Conservation (phyloP, 345 rosid genomes). For the Dipteronia sinensis region DNA sequence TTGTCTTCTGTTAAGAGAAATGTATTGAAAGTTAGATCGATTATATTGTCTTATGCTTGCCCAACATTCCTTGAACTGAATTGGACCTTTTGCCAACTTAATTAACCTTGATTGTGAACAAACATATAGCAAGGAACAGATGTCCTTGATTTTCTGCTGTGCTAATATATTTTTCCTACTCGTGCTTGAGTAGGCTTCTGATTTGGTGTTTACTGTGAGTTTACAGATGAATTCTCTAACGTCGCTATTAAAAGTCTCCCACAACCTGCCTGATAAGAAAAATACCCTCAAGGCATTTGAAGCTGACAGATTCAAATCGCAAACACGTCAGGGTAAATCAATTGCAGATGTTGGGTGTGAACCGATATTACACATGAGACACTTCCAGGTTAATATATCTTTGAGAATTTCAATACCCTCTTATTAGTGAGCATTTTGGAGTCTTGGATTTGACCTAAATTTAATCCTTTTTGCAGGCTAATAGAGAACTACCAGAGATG, state of each 20-base stretch:
- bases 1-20: not conserved
- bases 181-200: constrained; percentile 19
- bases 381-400: constrained; percentile 70
- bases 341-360: constrained; percentile 96
- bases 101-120: not conserved
- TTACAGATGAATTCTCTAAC: constrained; percentile 90
- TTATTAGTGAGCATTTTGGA: not conserved
- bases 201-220: constrained; percentile 24
- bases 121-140: not conserved
- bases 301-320: constrained; percentile 67
- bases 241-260: constrained; percentile 76
- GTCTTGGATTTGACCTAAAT: constrained; percentile 7
- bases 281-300: constrained; percentile 44
- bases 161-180: constrained; percentile 6
- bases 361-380: constrained; percentile 97
- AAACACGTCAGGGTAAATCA: constrained; percentile 76
- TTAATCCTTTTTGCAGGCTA: constrained; percentile 49
- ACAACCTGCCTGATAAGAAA: constrained; percentile 64
- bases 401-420: not conserved
- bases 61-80: not conserved
- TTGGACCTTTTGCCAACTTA: not conserved
- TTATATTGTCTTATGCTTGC: not conserved
- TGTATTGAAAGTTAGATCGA: not conserved
- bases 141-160: not conserved
- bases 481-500: constrained; percentile 66